Percentiles rank a stretch among this genome's conserved stretches.
Evolutionary conservation across 371 early-diverging fungal species (phyloP).

Genomic region (Apophysomyces elegans): DNA sequence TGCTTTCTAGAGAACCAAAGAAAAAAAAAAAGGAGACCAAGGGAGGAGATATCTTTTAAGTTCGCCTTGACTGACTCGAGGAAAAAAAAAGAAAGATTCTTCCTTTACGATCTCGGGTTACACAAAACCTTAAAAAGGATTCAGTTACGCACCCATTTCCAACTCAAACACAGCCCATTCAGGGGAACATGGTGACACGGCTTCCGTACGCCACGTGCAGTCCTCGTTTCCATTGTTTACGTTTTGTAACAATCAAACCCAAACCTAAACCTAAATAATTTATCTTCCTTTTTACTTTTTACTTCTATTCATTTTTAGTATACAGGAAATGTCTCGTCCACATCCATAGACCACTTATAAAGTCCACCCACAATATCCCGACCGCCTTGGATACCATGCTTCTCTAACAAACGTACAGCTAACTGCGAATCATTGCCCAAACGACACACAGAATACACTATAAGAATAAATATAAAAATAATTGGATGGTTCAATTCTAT

Average conservation of each 20-base stretch:
- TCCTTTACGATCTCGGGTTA: background rate
- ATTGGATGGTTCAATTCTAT: constrained; percentile 20
- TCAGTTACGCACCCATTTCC: background rate
- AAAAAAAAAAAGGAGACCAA: no score
- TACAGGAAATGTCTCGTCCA: constrained; percentile 84
- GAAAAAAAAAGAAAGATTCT: background rate
- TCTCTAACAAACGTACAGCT: constrained; percentile 72
- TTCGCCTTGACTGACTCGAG: background rate
- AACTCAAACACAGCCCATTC: background rate
- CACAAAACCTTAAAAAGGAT: background rate
- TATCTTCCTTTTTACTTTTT: background rate
- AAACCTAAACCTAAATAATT: constrained; percentile 1
- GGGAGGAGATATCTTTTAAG: no score
- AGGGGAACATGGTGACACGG: constrained; percentile 3
- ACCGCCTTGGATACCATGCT: constrained; percentile 54
- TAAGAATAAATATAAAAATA: background rate
- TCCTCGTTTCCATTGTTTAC: constrained; percentile 5
- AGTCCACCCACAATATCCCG: constrained; percentile 88
- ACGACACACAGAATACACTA: constrained; percentile 90
- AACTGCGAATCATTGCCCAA: constrained; percentile 91
- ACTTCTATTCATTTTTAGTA: constrained; percentile 62
- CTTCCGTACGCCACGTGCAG: background rate
- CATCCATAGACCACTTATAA: constrained; percentile 70
- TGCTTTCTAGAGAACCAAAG: no score
- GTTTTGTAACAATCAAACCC: constrained; percentile 10